These are phyloP conservation scores for Colletotrichum echinochloae DNA, from an alignment of 2,329 filamentous ascomycete genomes.

Conservation along the genomic window DNA sequence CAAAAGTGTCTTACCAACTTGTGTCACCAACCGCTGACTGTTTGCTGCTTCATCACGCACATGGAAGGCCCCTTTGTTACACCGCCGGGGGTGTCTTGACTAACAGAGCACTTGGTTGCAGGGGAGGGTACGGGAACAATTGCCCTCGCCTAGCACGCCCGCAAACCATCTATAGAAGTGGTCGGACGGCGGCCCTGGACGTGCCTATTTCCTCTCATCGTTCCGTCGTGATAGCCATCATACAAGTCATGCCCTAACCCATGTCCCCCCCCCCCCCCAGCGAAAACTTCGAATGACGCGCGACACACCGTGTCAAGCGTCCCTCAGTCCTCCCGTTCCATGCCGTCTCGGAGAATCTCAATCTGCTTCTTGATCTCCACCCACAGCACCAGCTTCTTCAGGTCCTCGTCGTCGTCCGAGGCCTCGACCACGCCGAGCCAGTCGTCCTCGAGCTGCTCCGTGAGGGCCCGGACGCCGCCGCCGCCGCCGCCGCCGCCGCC, in stretches of 20 bases:
- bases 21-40: too few species aligned
- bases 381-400: conserved; percentile 68
- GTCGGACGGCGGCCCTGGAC: neutral
- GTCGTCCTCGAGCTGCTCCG: conserved; percentile 50
- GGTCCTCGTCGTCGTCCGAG: conserved; percentile 48
- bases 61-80: too few species aligned
- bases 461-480: conserved; percentile 46
- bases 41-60: too few species aligned
- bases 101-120: too few species aligned
- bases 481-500: too few species aligned
- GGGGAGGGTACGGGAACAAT: too few species aligned
- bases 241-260: neutral
- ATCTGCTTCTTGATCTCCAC: conserved; percentile 73
- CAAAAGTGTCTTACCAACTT: too few species aligned
- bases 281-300: neutral
- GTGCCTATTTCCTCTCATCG: neutral
- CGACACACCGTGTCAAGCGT: neutral
- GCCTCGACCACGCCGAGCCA: conserved; percentile 51
- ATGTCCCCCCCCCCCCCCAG: neutral
- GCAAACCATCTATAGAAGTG: too few species aligned
- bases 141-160: too few species aligned
- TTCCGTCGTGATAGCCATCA: neutral
- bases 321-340: conserved; percentile 56
- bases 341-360: conserved; percentile 68
- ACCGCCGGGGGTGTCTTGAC: too few species aligned